Conservation (phyloP, 768 basidiomycete species). For the Kockovaella imperatae region DNA sequence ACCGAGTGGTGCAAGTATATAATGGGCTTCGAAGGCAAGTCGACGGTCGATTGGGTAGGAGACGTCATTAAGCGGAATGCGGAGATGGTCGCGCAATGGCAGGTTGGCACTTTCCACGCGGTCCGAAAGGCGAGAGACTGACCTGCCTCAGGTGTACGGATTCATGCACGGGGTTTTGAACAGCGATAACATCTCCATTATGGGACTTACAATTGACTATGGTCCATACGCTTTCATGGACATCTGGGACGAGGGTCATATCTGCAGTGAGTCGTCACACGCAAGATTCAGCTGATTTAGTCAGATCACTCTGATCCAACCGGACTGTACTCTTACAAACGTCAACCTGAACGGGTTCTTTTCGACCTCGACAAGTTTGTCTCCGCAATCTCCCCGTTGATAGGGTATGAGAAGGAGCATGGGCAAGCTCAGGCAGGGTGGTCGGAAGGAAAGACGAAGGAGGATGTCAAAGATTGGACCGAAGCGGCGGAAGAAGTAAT, state of each 20-base stretch:
- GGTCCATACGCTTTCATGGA: slow-evolving; percentile 94
- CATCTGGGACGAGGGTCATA: slow-evolving; percentile 70
- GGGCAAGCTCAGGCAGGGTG: slow-evolving; percentile 51
- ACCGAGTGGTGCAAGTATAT: slow-evolving; percentile 71
- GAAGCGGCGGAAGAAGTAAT: slow-evolving; percentile 60
- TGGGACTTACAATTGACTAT: slow-evolving; percentile 52
- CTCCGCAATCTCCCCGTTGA: slow-evolving; percentile 65
- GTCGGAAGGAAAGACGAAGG: slow-evolving; percentile 60
- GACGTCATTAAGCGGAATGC: slow-evolving; percentile 81
- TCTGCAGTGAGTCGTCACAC: slow-evolving; percentile 56
- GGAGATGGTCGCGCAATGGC: slow-evolving; percentile 90
- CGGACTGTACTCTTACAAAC: slow-evolving; percentile 32
- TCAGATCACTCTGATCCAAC: slow-evolving; percentile 36
- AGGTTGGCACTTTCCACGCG: slow-evolving; percentile 48
- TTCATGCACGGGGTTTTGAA: slow-evolving; percentile 80
- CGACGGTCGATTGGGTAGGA: slow-evolving; percentile 52
- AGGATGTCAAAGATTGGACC: slow-evolving; percentile 53
- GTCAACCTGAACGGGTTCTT: slow-evolving; percentile 49
- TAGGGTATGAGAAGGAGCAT: slow-evolving; percentile 69
- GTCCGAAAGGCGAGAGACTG: neutral
- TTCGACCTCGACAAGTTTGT: slow-evolving; percentile 65
- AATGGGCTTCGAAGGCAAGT: slow-evolving; percentile 11
- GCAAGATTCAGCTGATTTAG: neutral
- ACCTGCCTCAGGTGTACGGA: slow-evolving; percentile 30
- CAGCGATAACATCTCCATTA: slow-evolving; percentile 66